phyloP scores from a whole-genome alignment of 352 stramenopile species.

The Pythium chondricola region DNA sequence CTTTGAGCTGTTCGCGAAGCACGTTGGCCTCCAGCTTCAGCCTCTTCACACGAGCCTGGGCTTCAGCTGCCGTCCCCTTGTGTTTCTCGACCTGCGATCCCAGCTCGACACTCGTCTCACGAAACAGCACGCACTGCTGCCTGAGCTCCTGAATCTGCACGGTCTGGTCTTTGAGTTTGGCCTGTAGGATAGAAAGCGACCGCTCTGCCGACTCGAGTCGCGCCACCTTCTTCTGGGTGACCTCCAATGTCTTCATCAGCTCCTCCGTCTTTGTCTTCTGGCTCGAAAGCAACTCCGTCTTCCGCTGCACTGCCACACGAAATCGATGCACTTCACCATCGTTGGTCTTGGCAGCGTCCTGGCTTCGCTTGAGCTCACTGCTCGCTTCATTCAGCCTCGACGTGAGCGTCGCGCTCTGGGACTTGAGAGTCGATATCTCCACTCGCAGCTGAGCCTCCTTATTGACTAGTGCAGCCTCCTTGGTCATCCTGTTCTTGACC shows the following conservation, averaged over 20 bases:
- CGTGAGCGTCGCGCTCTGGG: conserved; percentile 23
- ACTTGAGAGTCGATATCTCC: conserved; percentile 26
- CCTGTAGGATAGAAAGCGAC: conserved; percentile 16
- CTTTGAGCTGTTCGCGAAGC: conserved; percentile 22
- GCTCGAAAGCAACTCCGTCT: conserved; percentile 36
- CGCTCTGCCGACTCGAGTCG: conserved; percentile 24
- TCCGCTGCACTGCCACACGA: conserved; percentile 35
- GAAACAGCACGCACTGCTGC: conserved; percentile 22
- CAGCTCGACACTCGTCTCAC: conserved; percentile 32
- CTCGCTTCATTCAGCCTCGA: conserved; percentile 26
- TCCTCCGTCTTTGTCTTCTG: conserved; percentile 29
- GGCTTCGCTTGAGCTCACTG: conserved; percentile 24
- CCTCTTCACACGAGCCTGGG: conserved; percentile 28
- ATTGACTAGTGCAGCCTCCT: conserved; percentile 18
- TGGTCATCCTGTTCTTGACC: conserved; percentile 25
- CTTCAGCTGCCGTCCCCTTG: conserved; percentile 19
- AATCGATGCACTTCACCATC: conserved; percentile 27
- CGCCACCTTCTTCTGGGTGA: conserved; percentile 15
- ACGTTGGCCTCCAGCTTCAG: conserved; percentile 29
- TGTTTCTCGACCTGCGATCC: conserved; percentile 26
- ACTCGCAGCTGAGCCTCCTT: conserved; percentile 23
- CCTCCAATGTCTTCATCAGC: conserved; percentile 26
- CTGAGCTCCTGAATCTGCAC: conserved; percentile 29
- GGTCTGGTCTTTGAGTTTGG: conserved; percentile 37
- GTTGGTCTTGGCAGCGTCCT: conserved; percentile 11